Evolutionary conservation across 2,329 filamentous ascomycete species (phyloP).

Genomic region (Drechslerella coelobrocha): DNA sequence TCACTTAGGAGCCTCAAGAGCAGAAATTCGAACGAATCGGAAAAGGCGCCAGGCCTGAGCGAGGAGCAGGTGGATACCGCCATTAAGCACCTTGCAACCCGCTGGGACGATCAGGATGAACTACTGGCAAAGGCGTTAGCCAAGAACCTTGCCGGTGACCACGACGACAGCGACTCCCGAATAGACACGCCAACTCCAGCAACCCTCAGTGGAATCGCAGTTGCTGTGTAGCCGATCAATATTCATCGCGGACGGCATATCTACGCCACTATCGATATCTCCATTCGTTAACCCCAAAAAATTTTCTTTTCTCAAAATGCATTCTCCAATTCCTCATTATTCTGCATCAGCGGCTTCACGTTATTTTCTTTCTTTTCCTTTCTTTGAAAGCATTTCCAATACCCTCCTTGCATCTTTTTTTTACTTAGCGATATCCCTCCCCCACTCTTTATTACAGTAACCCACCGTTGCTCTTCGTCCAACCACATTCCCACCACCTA

Average conservation of each 20-base stretch:
- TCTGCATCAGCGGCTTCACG: constrained; percentile 1
- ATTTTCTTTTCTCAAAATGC: not conserved
- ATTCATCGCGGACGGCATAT: not conserved
- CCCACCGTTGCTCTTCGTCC: not conserved
- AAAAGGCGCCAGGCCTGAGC: constrained; percentile 37
- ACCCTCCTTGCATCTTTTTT: constrained; percentile 35
- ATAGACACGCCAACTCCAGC: constrained; percentile 42
- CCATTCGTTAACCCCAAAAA: not conserved
- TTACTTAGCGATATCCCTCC: constrained; percentile 24
- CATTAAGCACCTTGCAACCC: constrained; percentile 36
- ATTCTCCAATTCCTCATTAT: not conserved
- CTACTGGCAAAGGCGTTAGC: constrained; percentile 19
- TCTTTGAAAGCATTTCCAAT: constrained; percentile 13
- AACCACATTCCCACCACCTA: constrained; percentile 4
- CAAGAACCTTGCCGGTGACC: constrained; percentile 20
- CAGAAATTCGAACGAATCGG: constrained; percentile 43
- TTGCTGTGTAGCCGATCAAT: constrained; percentile 28
- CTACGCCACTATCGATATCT: constrained; percentile 5
- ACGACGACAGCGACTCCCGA: constrained; percentile 38
- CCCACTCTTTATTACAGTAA: constrained; percentile 40
- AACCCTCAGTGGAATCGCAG: constrained; percentile 33
- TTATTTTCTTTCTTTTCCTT: constrained; percentile 3
- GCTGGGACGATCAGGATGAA: constrained; percentile 45
- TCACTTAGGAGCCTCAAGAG: constrained; percentile 45
- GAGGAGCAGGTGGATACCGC: constrained; percentile 47